These are phyloP conservation scores for Helianthus tuberosus DNA, from an alignment of 129 eudicot genomes.

Conservation along the genomic window DNA sequence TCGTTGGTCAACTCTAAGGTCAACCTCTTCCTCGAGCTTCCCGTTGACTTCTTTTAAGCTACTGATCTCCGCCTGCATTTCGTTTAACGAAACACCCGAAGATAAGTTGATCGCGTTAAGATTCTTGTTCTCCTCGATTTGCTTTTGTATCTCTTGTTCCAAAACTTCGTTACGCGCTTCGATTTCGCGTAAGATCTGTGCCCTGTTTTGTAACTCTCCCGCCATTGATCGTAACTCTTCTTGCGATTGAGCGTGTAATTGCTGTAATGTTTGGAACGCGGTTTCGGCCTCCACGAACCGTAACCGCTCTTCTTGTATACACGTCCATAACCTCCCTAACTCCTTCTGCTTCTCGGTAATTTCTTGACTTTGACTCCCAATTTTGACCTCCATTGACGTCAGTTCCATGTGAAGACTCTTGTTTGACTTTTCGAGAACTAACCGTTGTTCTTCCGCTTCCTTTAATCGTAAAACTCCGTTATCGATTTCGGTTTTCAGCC, in stretches of 20 bases:
- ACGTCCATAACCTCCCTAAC: slow-evolving; percentile 85
- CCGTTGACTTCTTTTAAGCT: slow-evolving; percentile 58
- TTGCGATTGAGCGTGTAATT: slow-evolving; percentile 76
- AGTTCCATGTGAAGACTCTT: slow-evolving; percentile 65
- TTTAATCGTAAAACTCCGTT: slow-evolving; percentile 56
- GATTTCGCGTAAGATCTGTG: slow-evolving; percentile 47
- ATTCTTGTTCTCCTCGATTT: slow-evolving; percentile 69
- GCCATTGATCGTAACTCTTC: slow-evolving; percentile 76
- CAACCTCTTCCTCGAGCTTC: slow-evolving; percentile 80
- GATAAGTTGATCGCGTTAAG: slow-evolving; percentile 57
- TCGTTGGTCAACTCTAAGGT: slow-evolving; percentile 75
- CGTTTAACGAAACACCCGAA: slow-evolving; percentile 52
- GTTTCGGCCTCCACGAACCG: slow-evolving; percentile 96
- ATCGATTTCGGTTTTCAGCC: slow-evolving; percentile 61
- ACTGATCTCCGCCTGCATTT: slow-evolving; percentile 62
- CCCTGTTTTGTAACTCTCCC: slow-evolving; percentile 63
- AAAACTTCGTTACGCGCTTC: slow-evolving; percentile 58
- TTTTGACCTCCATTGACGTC: slow-evolving; percentile 54
- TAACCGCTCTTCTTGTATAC: slow-evolving; percentile 83
- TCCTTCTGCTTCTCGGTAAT: slow-evolving; percentile 86
- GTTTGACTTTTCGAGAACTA: slow-evolving; percentile 62
- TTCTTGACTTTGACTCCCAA: slow-evolving; percentile 69
- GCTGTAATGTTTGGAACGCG: slow-evolving; percentile 77
- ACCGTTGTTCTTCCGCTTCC: slow-evolving; percentile 71
- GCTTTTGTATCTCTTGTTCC: slow-evolving; percentile 59